Conservation (phyloP, 1,284 basidiomycete species). For the Pascua sp. region DNA sequence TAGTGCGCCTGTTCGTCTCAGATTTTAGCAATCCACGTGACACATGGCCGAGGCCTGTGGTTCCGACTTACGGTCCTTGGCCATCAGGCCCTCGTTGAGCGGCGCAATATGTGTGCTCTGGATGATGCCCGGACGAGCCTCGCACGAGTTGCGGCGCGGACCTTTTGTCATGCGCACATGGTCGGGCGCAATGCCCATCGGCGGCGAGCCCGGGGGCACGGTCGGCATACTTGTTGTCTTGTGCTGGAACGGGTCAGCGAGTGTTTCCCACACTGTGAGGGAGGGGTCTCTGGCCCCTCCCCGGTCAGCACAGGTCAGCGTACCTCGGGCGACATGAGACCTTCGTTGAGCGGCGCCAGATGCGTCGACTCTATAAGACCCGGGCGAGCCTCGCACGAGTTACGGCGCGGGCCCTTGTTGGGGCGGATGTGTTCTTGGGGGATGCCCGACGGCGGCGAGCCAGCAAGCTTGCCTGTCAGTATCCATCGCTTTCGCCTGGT, state of each 20-base stretch:
- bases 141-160: constrained; percentile 15
- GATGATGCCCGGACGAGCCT: constrained; percentile 14
- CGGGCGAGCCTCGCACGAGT: constrained; percentile 18
- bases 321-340: constrained; percentile 2
- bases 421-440: constrained; percentile 3
- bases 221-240: not conserved
- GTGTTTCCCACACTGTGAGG: too few relatives aligned
- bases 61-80: constrained; percentile 1
- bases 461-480: not conserved
- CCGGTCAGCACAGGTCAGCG: too few relatives aligned
- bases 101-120: constrained; percentile 16
- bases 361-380: constrained; percentile 18
- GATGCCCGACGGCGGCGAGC: constrained; percentile 4
- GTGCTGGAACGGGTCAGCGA: too few relatives aligned
- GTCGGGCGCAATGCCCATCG: constrained; percentile 4
- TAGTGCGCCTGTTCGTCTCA: constrained; percentile 27
- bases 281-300: too few relatives aligned
- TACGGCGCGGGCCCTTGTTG: constrained; percentile 13
- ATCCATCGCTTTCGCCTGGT: too few relatives aligned
- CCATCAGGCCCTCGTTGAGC: constrained; percentile 15
- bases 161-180: constrained; percentile 5
- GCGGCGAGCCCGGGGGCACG: constrained; percentile 1
- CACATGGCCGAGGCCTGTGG: constrained; percentile 5
- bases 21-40: constrained; percentile 24
- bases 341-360: constrained; percentile 19